Percentiles rank a stretch among this genome's conserved stretches.
Conservation (phyloP, 495 filamentous ascomycete species). For the Staphylotrichum longicolle region DNA sequence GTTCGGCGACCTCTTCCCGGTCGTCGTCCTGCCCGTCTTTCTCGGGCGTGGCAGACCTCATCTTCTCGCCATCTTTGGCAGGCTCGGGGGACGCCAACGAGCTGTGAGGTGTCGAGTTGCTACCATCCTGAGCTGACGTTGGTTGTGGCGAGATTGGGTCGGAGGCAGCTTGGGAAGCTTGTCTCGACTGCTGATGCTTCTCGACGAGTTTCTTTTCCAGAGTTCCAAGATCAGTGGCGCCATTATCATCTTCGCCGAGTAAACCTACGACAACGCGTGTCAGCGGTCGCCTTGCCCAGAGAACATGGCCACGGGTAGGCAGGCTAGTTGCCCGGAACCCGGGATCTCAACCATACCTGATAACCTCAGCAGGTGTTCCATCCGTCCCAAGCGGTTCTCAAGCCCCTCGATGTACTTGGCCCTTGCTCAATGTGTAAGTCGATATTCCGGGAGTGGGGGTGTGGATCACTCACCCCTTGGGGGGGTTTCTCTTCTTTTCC, state of each 20-base stretch:
- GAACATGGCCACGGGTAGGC: not conserved
- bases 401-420: slow-evolving; percentile 98
- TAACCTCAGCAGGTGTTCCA: slow-evolving; percentile 86
- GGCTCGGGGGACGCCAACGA: slow-evolving; percentile 62
- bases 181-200: slow-evolving; percentile 50
- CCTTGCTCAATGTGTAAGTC: slow-evolving; percentile 44
- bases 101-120: slow-evolving; percentile 57
- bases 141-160: slow-evolving; percentile 47
- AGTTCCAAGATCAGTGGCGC: slow-evolving; percentile 82
- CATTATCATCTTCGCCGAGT: slow-evolving; percentile 81
- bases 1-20: slow-evolving; percentile 83
- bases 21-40: slow-evolving; percentile 55
- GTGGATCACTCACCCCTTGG: slow-evolving; percentile 70
- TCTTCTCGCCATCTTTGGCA: slow-evolving; percentile 49
- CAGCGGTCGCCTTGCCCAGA: slow-evolving; percentile 5
- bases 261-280: slow-evolving; percentile 46
- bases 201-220: slow-evolving; percentile 80
- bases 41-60: slow-evolving; percentile 34
- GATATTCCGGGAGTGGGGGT: not conserved
- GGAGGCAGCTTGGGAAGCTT: slow-evolving; percentile 44
- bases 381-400: slow-evolving; percentile 88
- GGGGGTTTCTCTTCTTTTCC: slow-evolving; percentile 97
- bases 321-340: not conserved
- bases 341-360: slow-evolving; percentile 55
- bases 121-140: slow-evolving; percentile 44